These are phyloP conservation scores for Gyromitra esculenta DNA, from an alignment of 2,329 filamentous ascomycete genomes.

Conservation along the genomic window DNA sequence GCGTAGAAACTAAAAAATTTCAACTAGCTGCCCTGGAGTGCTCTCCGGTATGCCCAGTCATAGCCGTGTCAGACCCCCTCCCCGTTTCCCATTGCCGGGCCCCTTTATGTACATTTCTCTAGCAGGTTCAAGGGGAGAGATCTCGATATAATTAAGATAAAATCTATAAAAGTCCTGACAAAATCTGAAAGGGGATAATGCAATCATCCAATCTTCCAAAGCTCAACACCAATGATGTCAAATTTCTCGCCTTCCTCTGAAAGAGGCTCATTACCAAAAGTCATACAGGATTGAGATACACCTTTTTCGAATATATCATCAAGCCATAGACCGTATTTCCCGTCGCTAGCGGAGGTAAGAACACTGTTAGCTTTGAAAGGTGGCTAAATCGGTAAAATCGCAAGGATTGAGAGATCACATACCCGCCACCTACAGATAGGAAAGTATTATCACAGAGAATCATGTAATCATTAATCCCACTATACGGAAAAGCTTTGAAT, in stretches of 20 bases:
- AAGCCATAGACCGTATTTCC: slow-evolving; percentile 92
- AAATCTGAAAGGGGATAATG: background rate
- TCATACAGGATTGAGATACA: slow-evolving; percentile 83
- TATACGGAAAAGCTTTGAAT: slow-evolving; percentile 97
- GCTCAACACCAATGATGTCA: slow-evolving; percentile 85
- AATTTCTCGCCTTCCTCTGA: slow-evolving; percentile 96
- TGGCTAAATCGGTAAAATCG: too few species aligned
- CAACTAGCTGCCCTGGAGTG: background rate
- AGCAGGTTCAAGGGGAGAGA: background rate
- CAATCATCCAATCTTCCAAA: slow-evolving; percentile 82
- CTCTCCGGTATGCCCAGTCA: background rate
- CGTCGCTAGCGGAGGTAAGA: slow-evolving; percentile 66
- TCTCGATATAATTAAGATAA: slow-evolving; percentile 7
- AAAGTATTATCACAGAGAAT: slow-evolving; percentile 90
- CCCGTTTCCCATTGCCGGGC: background rate
- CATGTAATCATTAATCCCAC: slow-evolving; percentile 94
- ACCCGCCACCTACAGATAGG: slow-evolving; percentile 84
- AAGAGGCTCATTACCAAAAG: slow-evolving; percentile 92
- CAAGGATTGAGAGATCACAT: slow-evolving; percentile 57
- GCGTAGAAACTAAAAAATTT: background rate
- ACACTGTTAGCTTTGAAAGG: slow-evolving; percentile 10
- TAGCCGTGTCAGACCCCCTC: background rate
- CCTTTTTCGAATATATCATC: slow-evolving; percentile 85
- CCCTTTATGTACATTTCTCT: slow-evolving; percentile 16
- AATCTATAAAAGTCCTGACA: background rate